Conservation (phyloP, 495 filamentous ascomycete genomes). For the Tetracladium setigerum region DNA sequence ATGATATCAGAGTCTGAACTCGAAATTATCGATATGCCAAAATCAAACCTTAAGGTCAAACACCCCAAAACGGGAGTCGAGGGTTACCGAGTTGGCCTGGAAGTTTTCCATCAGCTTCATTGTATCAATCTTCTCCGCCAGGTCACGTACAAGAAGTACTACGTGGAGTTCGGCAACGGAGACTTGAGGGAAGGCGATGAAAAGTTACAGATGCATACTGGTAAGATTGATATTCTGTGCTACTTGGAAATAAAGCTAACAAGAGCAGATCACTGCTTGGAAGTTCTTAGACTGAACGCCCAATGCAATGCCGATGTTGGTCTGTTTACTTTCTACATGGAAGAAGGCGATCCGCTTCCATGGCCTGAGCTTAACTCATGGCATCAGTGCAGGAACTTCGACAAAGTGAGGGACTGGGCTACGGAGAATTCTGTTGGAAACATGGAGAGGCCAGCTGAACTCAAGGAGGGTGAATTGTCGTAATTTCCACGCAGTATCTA, state of each 20-base stretch:
- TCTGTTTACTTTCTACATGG: conserved; percentile 40
- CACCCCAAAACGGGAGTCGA: conserved; percentile 40
- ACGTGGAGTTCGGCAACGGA: conserved; percentile 28
- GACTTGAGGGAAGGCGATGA: conserved; percentile 21
- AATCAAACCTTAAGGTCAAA: conserved; percentile 35
- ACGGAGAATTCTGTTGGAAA: conserved; percentile 39
- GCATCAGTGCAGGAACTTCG: conserved; percentile 43
- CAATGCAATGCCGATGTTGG: conserved; percentile 43
- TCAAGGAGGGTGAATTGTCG: not conserved
- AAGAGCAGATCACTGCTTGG: conserved; percentile 39
- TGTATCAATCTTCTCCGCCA: conserved; percentile 45
- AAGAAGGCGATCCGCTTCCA: conserved; percentile 29
- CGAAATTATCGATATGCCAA: conserved; percentile 36
- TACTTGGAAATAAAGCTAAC: not conserved
- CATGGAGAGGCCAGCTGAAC: conserved; percentile 20
- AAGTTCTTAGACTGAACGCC: conserved; percentile 39
- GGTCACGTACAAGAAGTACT: conserved; percentile 41
- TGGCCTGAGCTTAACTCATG: conserved; percentile 42
- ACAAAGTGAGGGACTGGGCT: conserved; percentile 39
- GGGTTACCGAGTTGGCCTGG: conserved; percentile 43
- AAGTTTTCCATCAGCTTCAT: conserved; percentile 50
- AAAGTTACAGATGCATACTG: conserved; percentile 25
- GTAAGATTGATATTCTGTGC: conserved; percentile 14
- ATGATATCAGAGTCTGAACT: conserved; percentile 43
- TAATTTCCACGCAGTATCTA: not conserved